phyloP scores from a whole-genome alignment of 768 basidiomycete species.

The Kockovaella imperatae region DNA sequence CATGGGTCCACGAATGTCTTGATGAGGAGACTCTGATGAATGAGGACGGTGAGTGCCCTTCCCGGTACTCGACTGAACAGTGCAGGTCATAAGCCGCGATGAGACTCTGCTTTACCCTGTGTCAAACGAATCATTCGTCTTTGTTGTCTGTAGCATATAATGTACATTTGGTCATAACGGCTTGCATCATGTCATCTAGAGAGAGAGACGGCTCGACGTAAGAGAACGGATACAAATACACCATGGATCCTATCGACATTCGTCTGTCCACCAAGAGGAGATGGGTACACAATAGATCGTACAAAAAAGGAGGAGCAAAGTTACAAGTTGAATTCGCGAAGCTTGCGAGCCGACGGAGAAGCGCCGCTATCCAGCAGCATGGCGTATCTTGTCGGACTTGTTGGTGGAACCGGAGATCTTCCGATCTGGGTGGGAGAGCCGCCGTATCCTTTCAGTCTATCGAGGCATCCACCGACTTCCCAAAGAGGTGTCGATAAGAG shows the following conservation, averaged over 20 bases:
- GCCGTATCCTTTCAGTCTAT: conserved; percentile 15
- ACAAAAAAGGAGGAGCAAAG: too few relatives aligned
- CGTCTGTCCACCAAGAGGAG: too few relatives aligned
- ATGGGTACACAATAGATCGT: too few relatives aligned
- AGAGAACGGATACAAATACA: too few relatives aligned
- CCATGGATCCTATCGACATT: too few relatives aligned
- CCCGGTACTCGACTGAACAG: not conserved
- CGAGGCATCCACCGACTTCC: conserved; percentile 18
- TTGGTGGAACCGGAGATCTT: conserved; percentile 15
- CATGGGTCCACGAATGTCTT: conserved; percentile 68
- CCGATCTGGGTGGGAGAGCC: conserved; percentile 12
- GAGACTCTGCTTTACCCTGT: too few relatives aligned
- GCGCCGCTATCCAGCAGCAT: conserved; percentile 17
- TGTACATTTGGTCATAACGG: not conserved
- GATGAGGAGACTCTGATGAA: conserved; percentile 77
- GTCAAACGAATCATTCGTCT: too few relatives aligned
- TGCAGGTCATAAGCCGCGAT: not conserved
- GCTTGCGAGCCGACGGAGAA: conserved; percentile 2
- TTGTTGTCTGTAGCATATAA: too few relatives aligned
- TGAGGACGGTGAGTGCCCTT: conserved; percentile 59
- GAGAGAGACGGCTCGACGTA: too few relatives aligned
- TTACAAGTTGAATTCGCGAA: not conserved
- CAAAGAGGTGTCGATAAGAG: conserved; percentile 20
- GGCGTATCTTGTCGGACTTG: conserved; percentile 18
- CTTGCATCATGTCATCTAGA: not conserved